Percentiles rank a stretch among this genome's conserved stretches.
Conservation (phyloP, 208 protist species). For the Trypanosoma cruzi region DNA sequence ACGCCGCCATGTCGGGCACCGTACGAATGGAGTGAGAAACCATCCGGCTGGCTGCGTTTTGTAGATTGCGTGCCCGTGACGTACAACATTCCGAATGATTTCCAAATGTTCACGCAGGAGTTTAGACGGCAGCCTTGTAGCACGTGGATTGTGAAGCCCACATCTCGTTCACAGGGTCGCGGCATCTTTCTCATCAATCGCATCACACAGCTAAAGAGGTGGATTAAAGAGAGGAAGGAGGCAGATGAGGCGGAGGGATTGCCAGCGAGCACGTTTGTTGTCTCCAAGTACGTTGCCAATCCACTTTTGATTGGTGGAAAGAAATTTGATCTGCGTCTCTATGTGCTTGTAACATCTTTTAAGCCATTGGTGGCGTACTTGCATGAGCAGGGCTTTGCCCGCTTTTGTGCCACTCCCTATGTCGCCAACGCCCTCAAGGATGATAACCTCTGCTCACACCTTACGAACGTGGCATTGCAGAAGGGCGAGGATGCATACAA, state of each 20-base stretch:
- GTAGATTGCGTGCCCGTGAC: conserved; percentile 93
- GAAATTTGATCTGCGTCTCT: conserved; percentile 98
- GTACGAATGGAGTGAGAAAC: not conserved
- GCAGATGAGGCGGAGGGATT: conserved; percentile 36
- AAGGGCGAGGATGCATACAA: conserved; percentile 95
- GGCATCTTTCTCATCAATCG: conserved; percentile 97
- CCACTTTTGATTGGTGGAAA: conserved; percentile 96
- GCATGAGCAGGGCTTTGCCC: conserved; percentile 91
- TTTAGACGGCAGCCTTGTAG: conserved; percentile 77
- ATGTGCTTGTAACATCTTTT: conserved; percentile 95
- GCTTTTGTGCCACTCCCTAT: conserved; percentile 96
- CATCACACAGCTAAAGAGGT: conserved; percentile 86
- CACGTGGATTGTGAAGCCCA: conserved; percentile 97
- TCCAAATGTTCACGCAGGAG: conserved; percentile 95
- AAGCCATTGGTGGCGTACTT: conserved; percentile 93
- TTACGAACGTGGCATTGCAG: conserved; percentile 98
- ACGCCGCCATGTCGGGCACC: not conserved
- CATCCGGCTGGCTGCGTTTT: conserved; percentile 37
- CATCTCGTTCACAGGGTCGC: conserved; percentile 91
- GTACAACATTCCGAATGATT: conserved; percentile 94
- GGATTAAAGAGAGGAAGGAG: conserved; percentile 70
- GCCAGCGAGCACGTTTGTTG: conserved; percentile 70
- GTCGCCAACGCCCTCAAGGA: conserved; percentile 47
- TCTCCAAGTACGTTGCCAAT: conserved; percentile 95
- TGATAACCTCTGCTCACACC: conserved; percentile 91